These are phyloP conservation scores for Xanthoconium purpureum DNA, from an alignment of 768 basidiomycete species.

Conservation along the genomic window DNA sequence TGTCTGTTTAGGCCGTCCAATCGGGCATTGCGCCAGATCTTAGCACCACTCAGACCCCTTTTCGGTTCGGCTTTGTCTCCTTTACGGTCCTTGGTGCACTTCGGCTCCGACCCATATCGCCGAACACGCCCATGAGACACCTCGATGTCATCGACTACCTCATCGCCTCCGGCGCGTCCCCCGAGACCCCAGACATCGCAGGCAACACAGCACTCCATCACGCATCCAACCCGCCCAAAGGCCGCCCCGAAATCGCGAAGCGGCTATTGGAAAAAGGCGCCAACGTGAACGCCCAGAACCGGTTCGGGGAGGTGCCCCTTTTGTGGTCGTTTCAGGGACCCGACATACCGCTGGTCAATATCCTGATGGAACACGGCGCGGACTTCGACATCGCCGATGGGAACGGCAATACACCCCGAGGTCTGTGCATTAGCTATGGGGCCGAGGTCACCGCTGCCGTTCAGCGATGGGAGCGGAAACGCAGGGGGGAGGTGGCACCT, in stretches of 20 bases:
- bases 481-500: slow-evolving; percentile 42
- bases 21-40: slow-evolving; percentile 38
- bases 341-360: slow-evolving; percentile 35
- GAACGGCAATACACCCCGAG: slow-evolving; percentile 37
- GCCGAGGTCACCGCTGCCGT: slow-evolving; percentile 44
- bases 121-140: slow-evolving; percentile 22
- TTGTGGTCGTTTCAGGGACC: slow-evolving; percentile 34
- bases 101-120: slow-evolving; percentile 23
- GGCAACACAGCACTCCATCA: slow-evolving; percentile 53
- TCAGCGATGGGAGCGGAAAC: slow-evolving; percentile 45
- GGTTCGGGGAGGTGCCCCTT: slow-evolving; percentile 47
- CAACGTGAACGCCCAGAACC: slow-evolving; percentile 47
- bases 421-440: slow-evolving; percentile 35
- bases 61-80: slow-evolving; percentile 41
- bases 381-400: slow-evolving; percentile 39
- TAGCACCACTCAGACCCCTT: slow-evolving; percentile 40
- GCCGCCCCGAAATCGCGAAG: slow-evolving; percentile 33
- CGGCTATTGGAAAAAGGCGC: slow-evolving; percentile 46
- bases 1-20: slow-evolving; percentile 17
- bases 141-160: slow-evolving; percentile 40
- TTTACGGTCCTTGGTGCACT: slow-evolving; percentile 42
- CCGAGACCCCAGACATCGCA: slow-evolving; percentile 42
- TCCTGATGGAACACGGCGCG: slow-evolving; percentile 50
- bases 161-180: slow-evolving; percentile 39
- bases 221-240: slow-evolving; percentile 30